phyloP scores from a whole-genome alignment of 2,329 filamentous ascomycete genomes.

The Fusarium compactum region DNA sequence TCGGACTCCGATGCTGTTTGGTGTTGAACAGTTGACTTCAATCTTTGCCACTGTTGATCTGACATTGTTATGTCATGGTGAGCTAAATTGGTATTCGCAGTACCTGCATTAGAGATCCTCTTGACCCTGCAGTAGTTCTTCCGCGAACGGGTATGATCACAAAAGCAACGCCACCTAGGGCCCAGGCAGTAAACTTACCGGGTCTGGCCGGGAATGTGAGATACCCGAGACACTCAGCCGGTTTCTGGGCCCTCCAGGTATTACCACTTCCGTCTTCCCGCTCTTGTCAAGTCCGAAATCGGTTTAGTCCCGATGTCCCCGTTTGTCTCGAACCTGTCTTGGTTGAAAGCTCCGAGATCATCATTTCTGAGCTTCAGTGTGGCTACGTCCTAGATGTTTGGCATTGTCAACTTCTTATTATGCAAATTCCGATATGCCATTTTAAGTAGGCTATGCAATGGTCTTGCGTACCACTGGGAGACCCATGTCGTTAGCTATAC shows the following conservation, averaged over 20 bases:
- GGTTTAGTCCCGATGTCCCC: not conserved
- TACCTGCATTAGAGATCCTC: not conserved
- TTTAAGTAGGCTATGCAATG: no score
- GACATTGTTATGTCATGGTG: not conserved
- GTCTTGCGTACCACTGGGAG: not conserved
- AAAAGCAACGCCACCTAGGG: not conserved
- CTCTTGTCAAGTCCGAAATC: not conserved
- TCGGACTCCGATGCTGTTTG: no score
- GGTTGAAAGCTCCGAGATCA: not conserved
- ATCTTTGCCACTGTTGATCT: not conserved
- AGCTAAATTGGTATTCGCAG: not conserved
- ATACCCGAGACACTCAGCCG: not conserved
- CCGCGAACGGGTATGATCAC: not conserved
- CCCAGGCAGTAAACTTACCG: not conserved
- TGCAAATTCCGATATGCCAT: fast-evolving
- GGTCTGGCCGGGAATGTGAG: not conserved
- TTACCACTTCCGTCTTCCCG: conserved; percentile 8
- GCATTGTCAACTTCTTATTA: fast-evolving
- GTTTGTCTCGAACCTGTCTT: not conserved
- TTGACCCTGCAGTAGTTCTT: not conserved
- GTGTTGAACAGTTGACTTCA: not conserved
- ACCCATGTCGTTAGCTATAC: not conserved
- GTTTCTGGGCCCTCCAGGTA: not conserved
- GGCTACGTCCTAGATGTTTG: fast-evolving
- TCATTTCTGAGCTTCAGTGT: not conserved